Base-by-base conservation (phyloP, 1,139 yeast genomes). In the Blastobotrys aristatus region DNA sequence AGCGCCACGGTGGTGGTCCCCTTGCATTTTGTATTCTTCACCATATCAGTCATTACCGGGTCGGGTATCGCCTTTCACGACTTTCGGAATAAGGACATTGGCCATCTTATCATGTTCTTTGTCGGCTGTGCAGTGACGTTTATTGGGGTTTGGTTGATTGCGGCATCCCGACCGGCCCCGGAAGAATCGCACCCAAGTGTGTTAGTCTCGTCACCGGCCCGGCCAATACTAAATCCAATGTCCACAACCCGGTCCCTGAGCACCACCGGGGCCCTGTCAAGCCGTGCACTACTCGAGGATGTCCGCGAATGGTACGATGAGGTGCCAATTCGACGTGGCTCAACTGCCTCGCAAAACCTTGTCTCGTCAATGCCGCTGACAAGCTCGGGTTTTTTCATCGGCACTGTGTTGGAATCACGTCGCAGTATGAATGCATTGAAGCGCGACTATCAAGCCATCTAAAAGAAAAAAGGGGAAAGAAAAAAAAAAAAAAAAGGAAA, bases 1-100 rank as follows among this genome's bases (percentile, higher is more conserved):
- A 69, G 69, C 16, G 69, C 74, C 3, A 70, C 75, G 22, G 61
- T 67, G 8, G 77, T 74, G 3, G 69, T 74, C 5, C 77, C 77
- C 0, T 66, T 71, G 32, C 76, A 73, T 54, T 73, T 73, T 58
- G 73, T 68, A 8, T 63, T 71, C 21, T 73, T 73, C 59, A 72
- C 75, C 0, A 51, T 68, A 7, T 65, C 73, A 1, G 73, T 71
- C 4, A 64, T 70, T 33, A 42, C 64, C 5, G 74, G 73, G n/a
- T 71, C 75, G 0, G 69, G 68, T 17, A 55, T 69, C 7, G 61
- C 69, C 4, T 72, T 70, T 51, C 63, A 64, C 24, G 75, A 72
- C 47, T 71, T 72, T 48, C 64, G 64, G 8, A 55, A 61, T 35
- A 58, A 59, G 38, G 51, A 62, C 6, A 27, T 53, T 0, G 39